phyloP scores from a whole-genome alignment of 768 basidiomycete genomes.

The Rhodotorula graminis region DNA sequence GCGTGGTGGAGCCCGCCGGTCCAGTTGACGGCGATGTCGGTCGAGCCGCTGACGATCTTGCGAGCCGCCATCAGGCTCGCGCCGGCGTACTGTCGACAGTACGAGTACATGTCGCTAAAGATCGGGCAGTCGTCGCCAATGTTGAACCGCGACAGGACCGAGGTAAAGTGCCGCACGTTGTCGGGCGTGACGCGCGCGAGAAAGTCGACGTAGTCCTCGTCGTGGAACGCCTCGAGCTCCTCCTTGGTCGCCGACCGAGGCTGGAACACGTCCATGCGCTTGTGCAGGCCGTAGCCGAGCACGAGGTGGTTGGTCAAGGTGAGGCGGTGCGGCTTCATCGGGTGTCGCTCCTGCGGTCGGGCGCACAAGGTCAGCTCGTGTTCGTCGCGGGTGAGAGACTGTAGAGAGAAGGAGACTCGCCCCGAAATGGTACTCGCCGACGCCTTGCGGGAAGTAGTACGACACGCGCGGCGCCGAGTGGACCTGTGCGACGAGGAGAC shows the following conservation, averaged over 20 bases:
- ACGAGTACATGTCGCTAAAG: constrained; percentile 89
- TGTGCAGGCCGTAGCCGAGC: constrained; percentile 91
- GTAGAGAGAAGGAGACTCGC: constrained; percentile 52
- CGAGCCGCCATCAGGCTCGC: constrained; percentile 84
- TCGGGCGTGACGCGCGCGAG: constrained; percentile 87
- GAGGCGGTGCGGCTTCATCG: constrained; percentile 97
- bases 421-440: constrained; percentile 94
- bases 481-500: neutral
- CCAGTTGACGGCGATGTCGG: constrained; percentile 99
- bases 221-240: constrained; percentile 87
- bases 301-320: constrained; percentile 93
- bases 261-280: constrained; percentile 88
- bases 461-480: constrained; percentile 87
- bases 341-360: constrained; percentile 75
- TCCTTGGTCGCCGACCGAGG: constrained; percentile 81
- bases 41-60: constrained; percentile 73
- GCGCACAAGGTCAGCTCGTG: too few species aligned
- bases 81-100: constrained; percentile 89
- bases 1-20: constrained; percentile 97
- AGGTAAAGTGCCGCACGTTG: constrained; percentile 63
- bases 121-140: constrained; percentile 97
- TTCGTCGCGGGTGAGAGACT: neutral
- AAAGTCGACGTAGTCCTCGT: constrained; percentile 92
- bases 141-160: constrained; percentile 78
- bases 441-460: constrained; percentile 90